A percentile compares a stretch with the other conserved stretches of the same genome.
Conservation (phyloP, 192 early-diverging fungal species). For the Haplosporangium gracile region DNA sequence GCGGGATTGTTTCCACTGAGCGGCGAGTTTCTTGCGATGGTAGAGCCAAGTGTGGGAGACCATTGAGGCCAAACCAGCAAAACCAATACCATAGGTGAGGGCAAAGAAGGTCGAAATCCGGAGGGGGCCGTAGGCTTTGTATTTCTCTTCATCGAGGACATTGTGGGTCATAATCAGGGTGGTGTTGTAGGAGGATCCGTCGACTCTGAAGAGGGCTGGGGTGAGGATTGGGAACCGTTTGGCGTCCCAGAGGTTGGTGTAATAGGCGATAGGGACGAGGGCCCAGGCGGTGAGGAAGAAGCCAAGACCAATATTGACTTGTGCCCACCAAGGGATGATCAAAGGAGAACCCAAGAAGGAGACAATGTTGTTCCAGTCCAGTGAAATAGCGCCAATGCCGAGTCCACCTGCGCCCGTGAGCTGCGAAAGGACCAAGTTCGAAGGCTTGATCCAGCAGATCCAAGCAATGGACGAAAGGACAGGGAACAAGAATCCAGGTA, state of each 20-base stretch:
- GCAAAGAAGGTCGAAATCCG: conserved; percentile 65
- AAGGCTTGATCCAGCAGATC: conserved; percentile 45
- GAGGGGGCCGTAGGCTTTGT: conserved; percentile 62
- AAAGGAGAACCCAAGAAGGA: conserved; percentile 49
- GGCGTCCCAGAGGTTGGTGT: conserved; percentile 70
- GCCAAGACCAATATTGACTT: conserved; percentile 73
- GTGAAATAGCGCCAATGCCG: conserved; percentile 74
- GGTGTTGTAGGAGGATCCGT: conserved; percentile 53
- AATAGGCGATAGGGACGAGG: conserved; percentile 74
- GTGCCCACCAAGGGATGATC: conserved; percentile 66
- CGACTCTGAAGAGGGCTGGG: conserved; percentile 33
- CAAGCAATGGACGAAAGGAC: conserved; percentile 38
- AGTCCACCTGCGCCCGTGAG: conserved; percentile 70
- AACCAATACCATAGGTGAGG: conserved; percentile 64
- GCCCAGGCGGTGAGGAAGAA: conserved; percentile 77
- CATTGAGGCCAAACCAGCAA: conserved; percentile 66
- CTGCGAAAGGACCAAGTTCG: conserved; percentile 23
- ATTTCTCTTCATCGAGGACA: conserved; percentile 57
- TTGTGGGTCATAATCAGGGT: conserved; percentile 41
- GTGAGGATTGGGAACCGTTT: conserved; percentile 59
- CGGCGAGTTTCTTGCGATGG: conserved; percentile 69
- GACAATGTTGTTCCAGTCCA: conserved; percentile 75
- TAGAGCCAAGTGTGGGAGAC: conserved; percentile 72
- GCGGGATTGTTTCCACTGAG: conserved; percentile 57
- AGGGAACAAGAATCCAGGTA: conserved; percentile 59